Base-by-base conservation (phyloP, 306 rosid species). In the Glycyrrhiza uralensis region DNA sequence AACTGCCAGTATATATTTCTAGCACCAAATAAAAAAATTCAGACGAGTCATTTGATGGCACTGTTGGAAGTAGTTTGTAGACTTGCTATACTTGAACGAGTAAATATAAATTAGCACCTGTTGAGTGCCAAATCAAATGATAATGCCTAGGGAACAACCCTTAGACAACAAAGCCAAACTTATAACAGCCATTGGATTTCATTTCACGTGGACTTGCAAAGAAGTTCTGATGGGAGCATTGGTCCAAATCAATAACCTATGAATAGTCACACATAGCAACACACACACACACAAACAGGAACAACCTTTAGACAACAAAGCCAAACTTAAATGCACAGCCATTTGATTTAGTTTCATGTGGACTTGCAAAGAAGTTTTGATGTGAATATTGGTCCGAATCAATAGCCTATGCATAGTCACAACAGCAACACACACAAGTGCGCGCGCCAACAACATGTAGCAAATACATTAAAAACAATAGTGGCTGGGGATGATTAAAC, bases 141-240 rank as follows among this genome's bases (percentile, higher is more conserved):
- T 35, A 46, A 68, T 39, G 55, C 47, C 51, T 35, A 49, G 57
- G 46, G 56, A 57, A 17, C 33, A 66, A 22, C 76, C 41, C 42
- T 75, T 30, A 12, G 47, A 58, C 15, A 18, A 26, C 71, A 50
- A 72, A 39, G 42, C 20, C 29, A 78, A 42, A 51, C 59, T 70
- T 28, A 39, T 10, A 52, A 69, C 2, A 5, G 69, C 54, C 47
- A 33, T 10, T 42, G 28, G 52, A 46, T 57, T 76, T 76, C 38
- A 14, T 57, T 54, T 76, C 61, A 22, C 0, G 10, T 36, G 10
- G 7, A 32, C 35, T 46, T 1, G 47, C 10, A 74, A 39, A 60
- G 11, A 60, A 29, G n/a, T 52, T 14, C 39, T 64, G 58, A 65
- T 20, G 20, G 15, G 35, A 67, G 45, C 45, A 67, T 66, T 22